Evolutionary conservation across 306 rosid genomes (phyloP), one percentile per base, ranked within the genome.

Genomic region (Prinsepia uniflora): DNA sequence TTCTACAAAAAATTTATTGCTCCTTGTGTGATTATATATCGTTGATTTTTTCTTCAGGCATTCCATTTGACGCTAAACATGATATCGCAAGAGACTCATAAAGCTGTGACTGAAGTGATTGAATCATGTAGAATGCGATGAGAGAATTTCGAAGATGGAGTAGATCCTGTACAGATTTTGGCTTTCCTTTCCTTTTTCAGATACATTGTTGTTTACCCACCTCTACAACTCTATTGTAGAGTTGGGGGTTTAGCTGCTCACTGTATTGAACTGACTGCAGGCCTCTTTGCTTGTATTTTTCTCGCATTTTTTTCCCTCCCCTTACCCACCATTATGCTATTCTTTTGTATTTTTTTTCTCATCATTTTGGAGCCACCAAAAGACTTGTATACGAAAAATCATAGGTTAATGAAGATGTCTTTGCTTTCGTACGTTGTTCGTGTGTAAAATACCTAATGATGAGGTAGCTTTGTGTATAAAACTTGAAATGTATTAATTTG

Each of bases 81-180:
- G 99, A 91, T 94, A 55, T 91, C 99, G 5, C 96, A 92, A 5
- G 99, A 94, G 88, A 94, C 97, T 71, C 99, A 91, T 78, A 82
- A 83, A 89, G 84, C 87, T 45, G 97, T 94, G 73, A 91, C 84
- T 39, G 97, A 94, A 85, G 99, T 94, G 47, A 94, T 94, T 3
- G 96, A 94, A 82, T 94, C 99, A 2, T 93, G 98, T 80, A 83
- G 94, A 72, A 80, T 83, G 68, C 85, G 75, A 42, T 87, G 82
- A 90, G 82, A 90, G 7, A 56, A 36, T 36, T 56, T 22, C 5
- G 7, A 63, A 50, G 71, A 52, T 45, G 64, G 63, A 81, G 10
- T 19, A 52, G 11, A 71, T 63, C 78, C 72, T 88, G 91, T 88
- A 88, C 88, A 85, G 92, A 81, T 75, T 30, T 80, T 76, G 19